Evolutionary conservation across 495 filamentous ascomycete species (phyloP), one percentile per base, ranked within the genome.

Genomic region (Chlorociboria aeruginascens): DNA sequence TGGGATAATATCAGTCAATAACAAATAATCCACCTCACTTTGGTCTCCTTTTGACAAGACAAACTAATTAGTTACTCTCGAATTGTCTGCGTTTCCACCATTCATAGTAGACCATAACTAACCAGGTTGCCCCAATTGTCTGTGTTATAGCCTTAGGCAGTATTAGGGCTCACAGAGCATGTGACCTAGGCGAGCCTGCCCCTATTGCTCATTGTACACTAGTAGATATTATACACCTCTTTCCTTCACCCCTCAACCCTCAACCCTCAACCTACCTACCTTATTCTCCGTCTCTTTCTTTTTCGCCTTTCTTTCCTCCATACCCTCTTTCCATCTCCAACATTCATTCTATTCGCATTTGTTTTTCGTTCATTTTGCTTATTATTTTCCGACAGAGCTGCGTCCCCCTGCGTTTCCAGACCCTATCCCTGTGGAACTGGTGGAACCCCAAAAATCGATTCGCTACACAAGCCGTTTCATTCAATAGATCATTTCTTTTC

Each of bases 51-150:
- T 40, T 1, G 68, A 63, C 14, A 62, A 50, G 41, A 55, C 41
- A 12, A 70, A 48, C 9, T 61, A 57, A 8, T 52, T 63, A 3
- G 64, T 68, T 1, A 70, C 64, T 6, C 63, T 59, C 28, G 60
- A 56, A 49, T 64, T 70, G 47, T 68, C 65, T 13, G 68, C 69
- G 45, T 62, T 61, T 14, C 57, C 44, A 11, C 50, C 43, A 11
- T 43, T 39, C 32, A 41, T 14, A n/a, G n/a, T n/a, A n/a, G n/a
- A n/a, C n/a, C n/a, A n/a, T n/a, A n/a, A n/a, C n/a, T n/a, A n/a
- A n/a, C n/a, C n/a, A n/a, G n/a, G n/a, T n/a, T n/a, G n/a, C n/a
- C n/a, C n/a, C n/a, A n/a, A n/a, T n/a, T n/a, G n/a, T n/a, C n/a
- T n/a, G n/a, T n/a, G n/a, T n/a, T n/a, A n/a, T n/a, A n/a, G n/a